Evolutionary conservation across 495 filamentous ascomycete species (phyloP).

Genomic region (Barbatosphaeria neglecta): DNA sequence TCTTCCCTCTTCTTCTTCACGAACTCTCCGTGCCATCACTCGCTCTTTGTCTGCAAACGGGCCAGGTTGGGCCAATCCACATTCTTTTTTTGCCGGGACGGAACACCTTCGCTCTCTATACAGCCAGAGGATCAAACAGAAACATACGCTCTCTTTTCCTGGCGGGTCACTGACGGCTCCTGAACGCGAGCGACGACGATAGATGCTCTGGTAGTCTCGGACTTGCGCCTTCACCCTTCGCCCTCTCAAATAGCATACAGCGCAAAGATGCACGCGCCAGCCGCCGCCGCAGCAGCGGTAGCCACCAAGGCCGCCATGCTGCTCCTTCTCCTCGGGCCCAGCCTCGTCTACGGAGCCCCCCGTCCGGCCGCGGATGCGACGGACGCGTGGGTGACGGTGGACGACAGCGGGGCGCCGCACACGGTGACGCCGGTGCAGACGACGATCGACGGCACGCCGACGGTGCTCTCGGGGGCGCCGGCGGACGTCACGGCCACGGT

Average conservation of each 20-base stretch:
- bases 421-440: slow-evolving; percentile 25
- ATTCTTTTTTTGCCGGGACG: background rate
- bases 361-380: slow-evolving; percentile 5
- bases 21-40: no score
- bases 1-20: background rate
- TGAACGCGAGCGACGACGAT: background rate
- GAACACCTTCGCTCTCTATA: background rate
- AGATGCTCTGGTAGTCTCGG: background rate
- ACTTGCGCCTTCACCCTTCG: no score
- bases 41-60: no score
- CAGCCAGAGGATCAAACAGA: no score
- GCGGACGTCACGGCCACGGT: slow-evolving; percentile 28
- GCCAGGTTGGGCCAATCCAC: background rate
- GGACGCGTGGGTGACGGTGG: slow-evolving; percentile 29
- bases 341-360: background rate
- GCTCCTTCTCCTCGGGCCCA: background rate
- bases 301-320: background rate
- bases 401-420: slow-evolving; percentile 20
- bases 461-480: slow-evolving; percentile 24
- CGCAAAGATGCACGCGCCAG: background rate
- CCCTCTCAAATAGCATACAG: no score
- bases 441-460: slow-evolving; percentile 26
- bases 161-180: background rate
- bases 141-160: background rate
- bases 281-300: no score